Base-by-base conservation (phyloP, 1,284 basidiomycete species). In the Uromyces viciae-fabae region DNA sequence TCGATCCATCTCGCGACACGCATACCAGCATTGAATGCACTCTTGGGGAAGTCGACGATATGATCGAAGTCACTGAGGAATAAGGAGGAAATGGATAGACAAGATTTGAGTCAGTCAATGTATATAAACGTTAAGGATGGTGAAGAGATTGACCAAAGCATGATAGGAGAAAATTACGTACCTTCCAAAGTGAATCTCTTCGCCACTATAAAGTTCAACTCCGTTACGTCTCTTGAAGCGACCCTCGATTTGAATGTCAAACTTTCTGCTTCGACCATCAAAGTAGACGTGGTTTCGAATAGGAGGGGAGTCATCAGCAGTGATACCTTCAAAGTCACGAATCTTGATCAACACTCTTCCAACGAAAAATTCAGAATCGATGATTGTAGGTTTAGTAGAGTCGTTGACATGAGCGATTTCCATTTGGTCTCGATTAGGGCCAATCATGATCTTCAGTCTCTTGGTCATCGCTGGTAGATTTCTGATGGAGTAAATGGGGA, bases 171-270 rank as follows among this genome's bases (percentile, higher is more conserved):
- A 69, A n/a, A 31, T 28, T 8, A 66, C 28, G 25, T 64, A 81
- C 78, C 78, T 81, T 60, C 83, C 83, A 40, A 84, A 83, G 46
- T 83, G 81, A 54, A 85, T 75, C 79, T 85, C 85, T 40, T 84
- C 84, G 40, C 83, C 84, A 2, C 77, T 68, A 72, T 85, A 85
- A 7, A 83, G 83, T 64, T 56, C 43, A 36, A 82, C 81, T 14
- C 83, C 84, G 0, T 75, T 54, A 17, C 84, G 64, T 8, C 38
- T 54, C 72, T 87, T 87, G 84, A 87, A 87, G 15, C 86, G 83
- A 8, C 87, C 87, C 76, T 87, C 87, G 81, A 87, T 87, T 78
- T 87, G 84, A 75, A 87, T 87, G 77, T 85, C 85, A 73, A 87
- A 87, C 71, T 85, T 85, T 60, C 87, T 82, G 1, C 84, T 84